These are phyloP conservation scores for Primulina tabacum DNA, from an alignment of 257 asterid species.

Conservation along the genomic window DNA sequence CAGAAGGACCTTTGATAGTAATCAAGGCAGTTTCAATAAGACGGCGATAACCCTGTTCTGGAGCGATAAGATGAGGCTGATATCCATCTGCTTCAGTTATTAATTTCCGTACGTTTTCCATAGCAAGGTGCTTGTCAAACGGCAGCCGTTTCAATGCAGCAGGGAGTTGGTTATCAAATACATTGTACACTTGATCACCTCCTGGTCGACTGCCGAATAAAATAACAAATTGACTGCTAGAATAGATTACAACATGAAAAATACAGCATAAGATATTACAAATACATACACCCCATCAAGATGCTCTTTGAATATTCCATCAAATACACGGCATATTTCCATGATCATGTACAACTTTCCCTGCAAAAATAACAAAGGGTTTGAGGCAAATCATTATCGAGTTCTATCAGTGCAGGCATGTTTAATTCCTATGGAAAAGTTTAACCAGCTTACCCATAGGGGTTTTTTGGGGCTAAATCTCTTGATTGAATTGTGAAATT, in stretches of 20 bases:
- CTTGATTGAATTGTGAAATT: neutral
- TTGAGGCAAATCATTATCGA: neutral
- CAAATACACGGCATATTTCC: constrained; percentile 74
- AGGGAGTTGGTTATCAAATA: constrained; percentile 71
- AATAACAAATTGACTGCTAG: neutral
- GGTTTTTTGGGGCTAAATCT: neutral
- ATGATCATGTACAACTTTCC: constrained; percentile 74
- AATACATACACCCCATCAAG: constrained; percentile 74
- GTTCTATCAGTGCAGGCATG: neutral
- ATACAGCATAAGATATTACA: constrained; percentile 7
- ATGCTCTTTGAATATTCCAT: constrained; percentile 74
- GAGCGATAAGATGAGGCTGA: constrained; percentile 83
- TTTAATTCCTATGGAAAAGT: neutral
- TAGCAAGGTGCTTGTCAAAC: constrained; percentile 72
- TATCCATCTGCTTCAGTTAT: constrained; percentile 81
- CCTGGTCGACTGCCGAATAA: constrained; percentile 65
- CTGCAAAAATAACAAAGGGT: constrained; percentile 30
- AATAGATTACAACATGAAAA: constrained; percentile 6
- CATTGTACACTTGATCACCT: constrained; percentile 69
- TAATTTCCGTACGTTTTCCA: constrained; percentile 69
- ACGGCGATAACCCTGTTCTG: constrained; percentile 77
- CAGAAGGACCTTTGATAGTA: constrained; percentile 73
- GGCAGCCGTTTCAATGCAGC: constrained; percentile 74
- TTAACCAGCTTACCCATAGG: neutral
- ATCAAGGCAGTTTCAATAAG: constrained; percentile 65